These are phyloP conservation scores for Blastobotrys apis DNA, from an alignment of 1,139 yeast genomes.

Conservation along the genomic window DNA sequence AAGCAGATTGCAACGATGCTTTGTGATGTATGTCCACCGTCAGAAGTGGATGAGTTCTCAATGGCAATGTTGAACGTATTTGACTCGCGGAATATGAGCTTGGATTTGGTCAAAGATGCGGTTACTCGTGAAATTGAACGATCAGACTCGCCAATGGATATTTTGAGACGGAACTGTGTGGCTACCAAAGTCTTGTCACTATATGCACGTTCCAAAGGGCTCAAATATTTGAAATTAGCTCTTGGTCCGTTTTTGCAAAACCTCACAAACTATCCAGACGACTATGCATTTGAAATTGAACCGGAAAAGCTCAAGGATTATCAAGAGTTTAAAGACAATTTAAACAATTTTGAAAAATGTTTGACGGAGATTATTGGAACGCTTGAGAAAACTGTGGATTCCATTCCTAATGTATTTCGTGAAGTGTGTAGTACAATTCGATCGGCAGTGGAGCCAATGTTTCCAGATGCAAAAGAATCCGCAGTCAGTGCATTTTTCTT, in stretches of 20 bases:
- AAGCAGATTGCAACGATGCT: slow-evolving; percentile 24
- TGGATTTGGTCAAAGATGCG: slow-evolving; percentile 53
- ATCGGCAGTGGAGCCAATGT: slow-evolving; percentile 50
- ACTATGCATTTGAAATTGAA: slow-evolving; percentile 58
- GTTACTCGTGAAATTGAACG: slow-evolving; percentile 58
- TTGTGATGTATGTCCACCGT: slow-evolving; percentile 50
- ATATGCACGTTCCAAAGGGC: slow-evolving; percentile 64
- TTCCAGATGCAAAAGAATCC: slow-evolving; percentile 51
- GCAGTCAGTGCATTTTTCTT: slow-evolving; percentile 83
- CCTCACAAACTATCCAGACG: slow-evolving; percentile 47
- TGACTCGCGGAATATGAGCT: slow-evolving; percentile 50
- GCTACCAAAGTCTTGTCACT: slow-evolving; percentile 73
- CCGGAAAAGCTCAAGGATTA: slow-evolving; percentile 39
- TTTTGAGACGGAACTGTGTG: slow-evolving; percentile 75
- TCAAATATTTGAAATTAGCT: slow-evolving; percentile 49
- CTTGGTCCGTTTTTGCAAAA: slow-evolving; percentile 55
- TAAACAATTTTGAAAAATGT: slow-evolving; percentile 52
- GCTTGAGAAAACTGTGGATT: slow-evolving; percentile 48
- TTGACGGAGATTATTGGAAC: slow-evolving; percentile 52
- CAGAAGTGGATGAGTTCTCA: slow-evolving; percentile 71
- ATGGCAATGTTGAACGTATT: slow-evolving; percentile 62
- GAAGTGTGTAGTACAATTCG: slow-evolving; percentile 62
- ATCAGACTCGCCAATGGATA: slow-evolving; percentile 62
- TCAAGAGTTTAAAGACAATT: slow-evolving; percentile 42
- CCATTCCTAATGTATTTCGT: slow-evolving; percentile 59